A percentile compares a stretch with the other conserved stretches of the same genome.
phyloP scores from a whole-genome alignment of 495 filamentous ascomycete species.

The Schizothecium vesticola region DNA sequence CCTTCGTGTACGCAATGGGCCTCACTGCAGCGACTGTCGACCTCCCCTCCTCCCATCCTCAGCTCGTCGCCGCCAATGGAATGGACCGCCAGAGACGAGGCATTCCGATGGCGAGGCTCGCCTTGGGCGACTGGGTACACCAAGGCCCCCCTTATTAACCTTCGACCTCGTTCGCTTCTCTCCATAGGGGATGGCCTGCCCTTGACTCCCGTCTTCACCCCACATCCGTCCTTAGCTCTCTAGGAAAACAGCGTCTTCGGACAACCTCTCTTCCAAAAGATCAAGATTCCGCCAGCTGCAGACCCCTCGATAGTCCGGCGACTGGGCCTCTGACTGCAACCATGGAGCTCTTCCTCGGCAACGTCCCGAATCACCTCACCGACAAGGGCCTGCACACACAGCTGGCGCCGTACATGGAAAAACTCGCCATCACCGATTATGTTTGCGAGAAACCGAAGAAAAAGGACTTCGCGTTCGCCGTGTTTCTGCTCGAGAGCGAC shows the following conservation, averaged over 20 bases:
- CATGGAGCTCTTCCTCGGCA: slow-evolving; percentile 41
- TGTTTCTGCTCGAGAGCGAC: slow-evolving; percentile 33
- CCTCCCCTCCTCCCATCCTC: not conserved
- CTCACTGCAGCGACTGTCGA: not conserved
- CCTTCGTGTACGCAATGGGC: not conserved
- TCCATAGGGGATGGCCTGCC: not conserved
- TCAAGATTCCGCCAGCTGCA: too few relatives aligned
- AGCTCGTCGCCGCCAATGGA: not conserved
- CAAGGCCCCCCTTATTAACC: not conserved
- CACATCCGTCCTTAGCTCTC: not conserved
- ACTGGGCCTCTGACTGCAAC: not conserved
- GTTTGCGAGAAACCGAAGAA: slow-evolving; percentile 28
- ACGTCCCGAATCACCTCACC: slow-evolving; percentile 33
- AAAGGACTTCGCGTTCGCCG: slow-evolving; percentile 26
- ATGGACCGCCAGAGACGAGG: not conserved
- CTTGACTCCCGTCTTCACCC: not conserved
- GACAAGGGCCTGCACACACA: slow-evolving; percentile 28
- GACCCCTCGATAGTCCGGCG: too few relatives aligned
- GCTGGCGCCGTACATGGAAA: slow-evolving; percentile 28
- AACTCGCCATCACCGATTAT: slow-evolving; percentile 33
- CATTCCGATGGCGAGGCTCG: not conserved
- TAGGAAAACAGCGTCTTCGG: not conserved
- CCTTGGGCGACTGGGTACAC: not conserved
- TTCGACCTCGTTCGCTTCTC: not conserved
- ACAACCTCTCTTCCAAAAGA: too few relatives aligned